A percentile compares a stretch with the other conserved stretches of the same genome.
phyloP scores from a whole-genome alignment of 1,139 yeast species.

The Eremothecium cymbalariae region DNA sequence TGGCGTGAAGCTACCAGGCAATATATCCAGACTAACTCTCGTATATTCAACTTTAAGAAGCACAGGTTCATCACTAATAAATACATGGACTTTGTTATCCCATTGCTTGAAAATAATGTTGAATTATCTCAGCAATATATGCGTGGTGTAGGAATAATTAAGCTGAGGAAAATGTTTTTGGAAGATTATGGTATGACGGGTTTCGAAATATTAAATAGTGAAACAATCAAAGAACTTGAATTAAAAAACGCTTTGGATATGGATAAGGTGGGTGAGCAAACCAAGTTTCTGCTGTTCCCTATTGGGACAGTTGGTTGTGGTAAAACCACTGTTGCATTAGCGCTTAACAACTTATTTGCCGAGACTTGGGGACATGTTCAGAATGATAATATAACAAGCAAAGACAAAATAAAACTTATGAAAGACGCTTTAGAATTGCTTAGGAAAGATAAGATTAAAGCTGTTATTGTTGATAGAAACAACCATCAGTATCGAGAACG shows the following conservation, averaged over 20 bases:
- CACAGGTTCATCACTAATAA: constrained; percentile 55
- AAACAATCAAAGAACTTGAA: constrained; percentile 31
- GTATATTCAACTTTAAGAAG: constrained; percentile 40
- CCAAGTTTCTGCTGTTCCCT: constrained; percentile 63
- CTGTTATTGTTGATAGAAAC: constrained; percentile 76
- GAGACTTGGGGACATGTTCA: constrained; percentile 68
- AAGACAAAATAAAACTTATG: constrained; percentile 43
- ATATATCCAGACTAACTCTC: constrained; percentile 40
- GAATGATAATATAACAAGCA: constrained; percentile 64
- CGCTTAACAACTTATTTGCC: constrained; percentile 49
- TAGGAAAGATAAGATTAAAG: constrained; percentile 29
- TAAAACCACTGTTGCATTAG: constrained; percentile 72
- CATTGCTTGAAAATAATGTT: constrained; percentile 43
- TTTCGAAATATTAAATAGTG: constrained; percentile 37
- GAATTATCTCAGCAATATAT: constrained; percentile 40
- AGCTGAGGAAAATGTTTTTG: constrained; percentile 55
- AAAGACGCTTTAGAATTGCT: constrained; percentile 41
- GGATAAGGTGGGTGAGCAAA: constrained; percentile 29
- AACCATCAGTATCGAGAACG: constrained; percentile 71
- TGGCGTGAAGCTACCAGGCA: constrained; percentile 79
- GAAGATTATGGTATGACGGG: constrained; percentile 41
- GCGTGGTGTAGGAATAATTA: constrained; percentile 66
- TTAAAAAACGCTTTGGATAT: constrained; percentile 27
- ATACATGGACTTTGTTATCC: constrained; percentile 59
- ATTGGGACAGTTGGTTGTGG: constrained; percentile 94